Evolutionary conservation across 345 rosid species (phyloP), one percentile per base, ranked within the genome.

Genomic region (Chamaenerion angustifolium): DNA sequence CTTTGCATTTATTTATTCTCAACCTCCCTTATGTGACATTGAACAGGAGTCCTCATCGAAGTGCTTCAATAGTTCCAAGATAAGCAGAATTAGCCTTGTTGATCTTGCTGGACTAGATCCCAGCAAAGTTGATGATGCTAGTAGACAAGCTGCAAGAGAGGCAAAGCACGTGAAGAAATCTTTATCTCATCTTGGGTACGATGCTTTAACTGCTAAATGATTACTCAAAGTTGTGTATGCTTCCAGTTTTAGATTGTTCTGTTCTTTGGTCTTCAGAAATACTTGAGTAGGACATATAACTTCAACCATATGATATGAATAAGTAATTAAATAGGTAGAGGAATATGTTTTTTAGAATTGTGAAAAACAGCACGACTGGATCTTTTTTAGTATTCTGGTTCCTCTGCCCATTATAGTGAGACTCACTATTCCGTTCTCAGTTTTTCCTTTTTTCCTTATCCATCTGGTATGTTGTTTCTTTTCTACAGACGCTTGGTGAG

Each of bases 61-160:
- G 61, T 71, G 94, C 65, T 86, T 92, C 70, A 80, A 80, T 61
- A 92, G 95, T 62, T 82, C 98, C 44, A 92, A 71, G 62, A 82
- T 78, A 27, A 87, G 98, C 78, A 82, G 84, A 75, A 82, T 92
- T 66, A 80, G 73, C 70, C 69, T 92, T 61, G 71, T 92, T 68
- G 98, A 84, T 68, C 84, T 88, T 67, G 98, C 96, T 59, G 98
- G 98, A 61, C 68, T 66, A 15, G 96, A 89, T 53, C 64, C 73
- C 63, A 76, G 54, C 49, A 84, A 73, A 72, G 62, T 56, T 61
- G 85, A 74, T 43, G 90, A 88, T 66, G 81, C 64, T 16, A 77
- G 78, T 44, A 71, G 67, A 65, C 82, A 74, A 56, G 50, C 71
- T 49, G 69, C 66, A 16, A 81, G 62, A 74, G 98, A 88, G 81